A percentile compares a stretch with the other conserved stretches of the same genome.
Evolutionary conservation across 176 grass and related monocot species (phyloP).

Genomic region (Miscanthus lutarioriparius): DNA sequence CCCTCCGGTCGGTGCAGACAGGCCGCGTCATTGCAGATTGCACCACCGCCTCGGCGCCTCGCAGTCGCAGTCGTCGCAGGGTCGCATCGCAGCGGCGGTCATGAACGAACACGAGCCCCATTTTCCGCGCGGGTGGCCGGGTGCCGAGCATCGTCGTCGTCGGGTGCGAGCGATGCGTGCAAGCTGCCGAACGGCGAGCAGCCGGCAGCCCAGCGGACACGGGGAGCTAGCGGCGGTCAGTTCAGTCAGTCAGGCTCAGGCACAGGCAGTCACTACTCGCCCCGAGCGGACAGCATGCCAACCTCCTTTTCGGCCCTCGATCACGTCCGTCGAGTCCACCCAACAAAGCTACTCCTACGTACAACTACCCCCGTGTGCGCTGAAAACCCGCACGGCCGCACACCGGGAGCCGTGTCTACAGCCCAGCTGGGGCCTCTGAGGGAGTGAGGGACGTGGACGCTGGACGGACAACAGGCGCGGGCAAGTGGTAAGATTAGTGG

Average conservation of each 20-base stretch:
- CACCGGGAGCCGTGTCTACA: too few species aligned
- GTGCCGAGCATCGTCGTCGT: neutral
- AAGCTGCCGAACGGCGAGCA: neutral
- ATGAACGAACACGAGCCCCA: conserved; percentile 3
- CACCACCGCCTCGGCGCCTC: neutral
- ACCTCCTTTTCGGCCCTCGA: neutral
- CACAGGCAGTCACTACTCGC: neutral
- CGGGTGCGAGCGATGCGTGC: neutral
- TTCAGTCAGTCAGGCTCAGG: neutral
- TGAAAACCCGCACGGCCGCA: conserved; percentile 1
- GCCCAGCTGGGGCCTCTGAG: neutral
- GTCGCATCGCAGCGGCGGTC: neutral
- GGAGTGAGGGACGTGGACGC: neutral
- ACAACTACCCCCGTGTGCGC: neutral
- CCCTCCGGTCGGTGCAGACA: neutral
- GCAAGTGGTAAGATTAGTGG: conserved; percentile 15
- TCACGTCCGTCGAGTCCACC: neutral
- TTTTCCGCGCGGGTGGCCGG: neutral
- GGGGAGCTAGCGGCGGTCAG: conserved; percentile 14
- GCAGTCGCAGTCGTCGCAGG: too few species aligned
- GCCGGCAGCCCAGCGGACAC: conserved; percentile 13
- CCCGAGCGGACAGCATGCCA: neutral
- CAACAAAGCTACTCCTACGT: neutral
- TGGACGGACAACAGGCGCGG: neutral
- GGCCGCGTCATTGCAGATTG: conserved; percentile 5